Evolutionary conservation across 177 flowering plant genomes (phyloP), one percentile per base, ranked within the genome.

Genomic region (Vitis hybrid): DNA sequence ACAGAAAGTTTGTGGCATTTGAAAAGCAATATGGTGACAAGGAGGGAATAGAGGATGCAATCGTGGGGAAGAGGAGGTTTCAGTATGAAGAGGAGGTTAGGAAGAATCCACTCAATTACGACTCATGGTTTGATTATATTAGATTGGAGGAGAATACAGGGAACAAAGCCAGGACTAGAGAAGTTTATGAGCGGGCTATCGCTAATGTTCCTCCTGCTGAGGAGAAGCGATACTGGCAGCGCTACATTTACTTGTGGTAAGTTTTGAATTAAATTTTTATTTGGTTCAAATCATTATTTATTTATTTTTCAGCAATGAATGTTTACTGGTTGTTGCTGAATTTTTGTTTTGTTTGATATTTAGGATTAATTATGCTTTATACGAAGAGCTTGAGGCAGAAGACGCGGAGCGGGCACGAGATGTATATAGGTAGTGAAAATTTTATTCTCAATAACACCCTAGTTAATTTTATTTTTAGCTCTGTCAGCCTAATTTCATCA

Each of bases 191-290:
- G 79, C 70, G 98, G 13, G 99, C 99, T 0, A 95, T 95, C 70
- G 96, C 96, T 3, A 91, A 95, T 84, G 85, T 95, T 12, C 99
- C 99, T 53, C 98, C 96, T 0, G 98, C 97, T 50, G 87, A 86
- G 76, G 99, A 95, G 86, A 95, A 95, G 78, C 87, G 98, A 8
- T 95, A 90, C 55, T 95, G 99, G 99, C 97, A 93, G 71, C 84
- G 98, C 5, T 95, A 95, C 56, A 95, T 95, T 5, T 93, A 93
- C 64, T 66, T 93, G 55, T 95, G 99, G 98, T 94, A 78, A 58
- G 91, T 70, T 48, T 60, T 11, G 10, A 6, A 15, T 50, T 69
- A 20, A 4, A 67, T 18, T 33, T 57, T 52, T 8, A 22, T 60
- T 10, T 55, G 55, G 51, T 39, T 53, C 2, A 3, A 10, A 13